Evolutionary conservation across 2,329 filamentous ascomycete species (phyloP), one percentile per base, ranked within the genome.

Genomic region (Penicillium fuscoglaucum): DNA sequence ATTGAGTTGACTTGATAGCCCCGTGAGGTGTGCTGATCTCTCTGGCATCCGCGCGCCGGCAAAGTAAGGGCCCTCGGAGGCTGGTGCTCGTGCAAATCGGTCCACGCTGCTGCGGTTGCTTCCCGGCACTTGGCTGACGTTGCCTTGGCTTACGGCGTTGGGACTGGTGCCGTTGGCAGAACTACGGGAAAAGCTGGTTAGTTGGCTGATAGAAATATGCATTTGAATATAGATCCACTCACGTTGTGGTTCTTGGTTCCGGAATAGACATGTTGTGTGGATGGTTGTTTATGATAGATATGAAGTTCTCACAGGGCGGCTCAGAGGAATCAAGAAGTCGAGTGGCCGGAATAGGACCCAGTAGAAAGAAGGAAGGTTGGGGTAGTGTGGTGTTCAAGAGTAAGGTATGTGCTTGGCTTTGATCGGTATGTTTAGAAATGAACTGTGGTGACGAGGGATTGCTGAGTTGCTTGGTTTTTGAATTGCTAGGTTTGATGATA

Each of bases 41-140:
- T 72, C 69, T 44, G 56, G 58, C 59, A 73, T 71, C n/a, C 69
- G 66, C 40, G 68, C 70, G 6, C 64, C 63, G 24, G 66, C 69
- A 60, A 70, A 74, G 59, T 74, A 74, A 33, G 72, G 70, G 12
- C 65, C 68, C 17, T 74, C 71, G 6, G 68, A 61, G 8, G 69
- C 65, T 12, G 67, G 61, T 29, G 66, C 62, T 33, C 69, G 64
- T 13, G 64, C 63, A 39, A 68, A 73, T 45, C 68, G 67, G 26
- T 72, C 69, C 13, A 70, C 63, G 6, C 57, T 62, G 53, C 57
- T 66, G 55, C 62, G 57, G 37, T 37, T 66, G 55, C 64, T 64
- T 24, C 59, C 62, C 17, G 69, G 68, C 10, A 73, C 49, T 54
- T 71, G 66, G 49, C 58, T 67, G 46, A 73, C 50, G 28, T 72